Evolutionary conservation across 1,284 basidiomycete species (phyloP), one percentile per base, ranked within the genome.

Genomic region (Ceratobasidium sp.): DNA sequence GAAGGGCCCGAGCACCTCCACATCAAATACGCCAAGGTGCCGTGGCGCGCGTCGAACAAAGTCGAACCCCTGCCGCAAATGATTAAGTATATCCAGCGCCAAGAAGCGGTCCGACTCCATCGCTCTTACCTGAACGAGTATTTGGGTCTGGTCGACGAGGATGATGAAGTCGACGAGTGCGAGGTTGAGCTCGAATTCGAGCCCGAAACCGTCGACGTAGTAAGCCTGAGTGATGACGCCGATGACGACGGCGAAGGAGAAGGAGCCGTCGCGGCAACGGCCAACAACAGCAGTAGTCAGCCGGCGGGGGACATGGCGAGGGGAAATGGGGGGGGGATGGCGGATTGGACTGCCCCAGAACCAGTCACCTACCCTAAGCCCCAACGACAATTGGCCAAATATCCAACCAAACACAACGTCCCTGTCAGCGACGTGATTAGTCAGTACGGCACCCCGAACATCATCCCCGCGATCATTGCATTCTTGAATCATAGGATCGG

Each of bases 1-100:
- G 79, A 80, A 50, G 50, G 50, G 15, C 78, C 70, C 20, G 79
- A 80, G 33, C 77, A 73, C 44, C 70, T 73, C 10, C 70, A 73
- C 26, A 73, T 73, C 48, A 42, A 62, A n/a, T 74, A 48, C 26
- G 59, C 71, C 0, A 74, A 74, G 15, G 48, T n/a, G 5, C 59
- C 48, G 9, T 74, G 59, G 57, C 59, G 57, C 28, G 59, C 46
- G 20, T 74, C 59, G 15, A 74, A 74, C 48, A 48, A 74, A 15
- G 44, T 48, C 1, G 46, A 61, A 15, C 71, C 71, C 1, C 6
- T 62, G n/a, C 59, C 48, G 17, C 71, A 74, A 33, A 74, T 74
- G 57, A 2, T 59, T 1, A 64, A 23, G 26, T 64, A 61, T 17
- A n/a, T 74, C 6, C 59, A 64, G 48, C 42, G 71, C 3, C 71